Percentiles rank a stretch among this genome's conserved stretches.
Conservation (phyloP, 2,329 filamentous ascomycete species). For the Epicoccum nigrum region DNA sequence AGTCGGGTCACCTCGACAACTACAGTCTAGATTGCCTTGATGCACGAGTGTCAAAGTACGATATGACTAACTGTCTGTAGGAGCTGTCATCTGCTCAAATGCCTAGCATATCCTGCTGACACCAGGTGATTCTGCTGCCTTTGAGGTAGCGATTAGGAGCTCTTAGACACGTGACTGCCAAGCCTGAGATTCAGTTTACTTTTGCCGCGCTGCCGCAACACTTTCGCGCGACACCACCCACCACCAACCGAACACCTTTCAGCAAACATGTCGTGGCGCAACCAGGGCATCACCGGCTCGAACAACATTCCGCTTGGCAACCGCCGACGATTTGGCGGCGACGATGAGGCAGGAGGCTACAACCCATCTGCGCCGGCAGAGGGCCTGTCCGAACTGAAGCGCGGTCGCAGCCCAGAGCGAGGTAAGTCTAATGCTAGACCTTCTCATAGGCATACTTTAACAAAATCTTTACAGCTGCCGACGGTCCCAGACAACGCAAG, state of each 20-base stretch:
- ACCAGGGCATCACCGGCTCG: conserved; percentile 88
- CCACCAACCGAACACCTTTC: conserved; percentile 15
- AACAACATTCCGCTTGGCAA: conserved; percentile 97
- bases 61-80: no score
- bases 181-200: neutral
- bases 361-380: conserved; percentile 54
- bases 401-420: conserved; percentile 89
- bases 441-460: conserved; percentile 16
- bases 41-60: no score
- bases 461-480: conserved; percentile 50
- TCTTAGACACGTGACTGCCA: conserved; percentile 2
- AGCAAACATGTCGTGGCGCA: conserved; percentile 66
- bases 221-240: conserved; percentile 17
- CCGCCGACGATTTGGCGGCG: conserved; percentile 77
- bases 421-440: conserved; percentile 58
- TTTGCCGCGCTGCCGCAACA: conserved; percentile 10
- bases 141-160: neutral
- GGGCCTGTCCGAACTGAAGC: conserved; percentile 67
- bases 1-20: no score
- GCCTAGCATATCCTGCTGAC: neutral
- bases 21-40: no score
- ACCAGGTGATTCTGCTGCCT: neutral
- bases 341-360: conserved; percentile 53
- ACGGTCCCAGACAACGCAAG: conserved; percentile 88
- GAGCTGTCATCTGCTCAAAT: no score